A percentile compares a stretch with the other conserved stretches of the same genome.
These are phyloP conservation scores for Neurospora crassa DNA, from an alignment of 2,329 filamentous ascomycete species.

Conservation along the genomic window DNA sequence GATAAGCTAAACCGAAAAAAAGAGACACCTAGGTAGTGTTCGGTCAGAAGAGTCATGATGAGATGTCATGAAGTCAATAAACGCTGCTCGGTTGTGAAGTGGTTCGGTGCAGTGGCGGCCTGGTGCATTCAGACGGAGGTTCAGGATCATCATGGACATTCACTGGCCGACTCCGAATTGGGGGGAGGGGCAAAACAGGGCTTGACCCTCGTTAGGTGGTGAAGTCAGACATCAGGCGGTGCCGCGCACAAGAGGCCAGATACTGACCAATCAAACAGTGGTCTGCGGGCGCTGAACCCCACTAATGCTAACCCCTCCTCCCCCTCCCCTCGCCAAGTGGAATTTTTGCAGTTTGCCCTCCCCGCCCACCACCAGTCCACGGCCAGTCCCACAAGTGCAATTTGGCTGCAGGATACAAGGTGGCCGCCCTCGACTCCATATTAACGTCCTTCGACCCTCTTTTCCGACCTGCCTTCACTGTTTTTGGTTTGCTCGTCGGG, in stretches of 20 bases:
- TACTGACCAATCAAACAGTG: conserved; percentile 13
- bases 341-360: conserved; percentile 11
- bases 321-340: conserved; percentile 7
- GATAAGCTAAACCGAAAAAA: not conserved
- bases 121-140: not conserved
- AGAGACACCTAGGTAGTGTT: not conserved
- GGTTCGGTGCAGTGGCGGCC: not conserved
- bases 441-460: conserved; percentile 10
- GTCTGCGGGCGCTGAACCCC: conserved; percentile 9
- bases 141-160: not conserved
- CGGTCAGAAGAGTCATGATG: not conserved
- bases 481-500: conserved; percentile 16
- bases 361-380: conserved; percentile 12
- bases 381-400: not conserved
- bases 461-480: conserved; percentile 12
- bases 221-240: conserved; percentile 15
- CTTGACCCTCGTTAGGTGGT: conserved; percentile 18
- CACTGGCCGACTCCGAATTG: conserved; percentile 3
- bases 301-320: conserved; percentile 19
- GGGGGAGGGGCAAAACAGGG: conserved; percentile 19
- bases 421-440: conserved; percentile 5
- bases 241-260: conserved; percentile 13
- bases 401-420: not conserved
- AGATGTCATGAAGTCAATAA: not conserved
- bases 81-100: not conserved